Base-by-base conservation (phyloP, 2,329 filamentous ascomycete species). In the Kalaharituber pfeilii region DNA sequence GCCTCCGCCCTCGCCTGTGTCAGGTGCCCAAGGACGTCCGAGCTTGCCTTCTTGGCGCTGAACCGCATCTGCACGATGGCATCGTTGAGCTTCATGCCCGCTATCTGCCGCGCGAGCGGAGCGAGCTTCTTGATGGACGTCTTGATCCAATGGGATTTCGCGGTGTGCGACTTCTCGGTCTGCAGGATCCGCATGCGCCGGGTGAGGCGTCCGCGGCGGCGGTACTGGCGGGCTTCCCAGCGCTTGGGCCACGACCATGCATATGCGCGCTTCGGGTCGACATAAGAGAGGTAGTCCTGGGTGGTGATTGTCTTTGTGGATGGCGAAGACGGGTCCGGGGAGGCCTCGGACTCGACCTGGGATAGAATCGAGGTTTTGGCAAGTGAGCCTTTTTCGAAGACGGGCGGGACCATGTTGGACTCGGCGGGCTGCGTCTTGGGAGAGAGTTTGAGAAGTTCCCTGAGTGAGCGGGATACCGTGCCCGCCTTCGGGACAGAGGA, bases 31-130 rank as follows among this genome's bases (percentile, higher is more conserved):
- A 77, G 72, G 26, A 96, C 79, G 65, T 94, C 86, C 61, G 78
- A 73, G 5, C 89, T 85, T 59, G 83, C 84, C 72, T 87, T 89
- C 78, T 98, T 98, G 73, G 86, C 86, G 68, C 82, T 89, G 72
- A 89, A 96, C 54, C 82, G 79, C 86, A 98, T 94, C 74, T 98
- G 91, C 53, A 84, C 71, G 61, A 96, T 85, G 13, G 91, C 91
- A 30, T 98, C 88, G 55, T 93, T 86, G 57, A 98, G 74, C n/a
- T 82, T 81, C 76, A 95, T 96, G 61, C 91, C 91, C 1, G 80
- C 76, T 65, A 98, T 91, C 71, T 96, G 91, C 53, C 83, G 79
- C 24, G 89, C 81, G 50, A 98, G 72, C 63, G 84, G 82, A 52
- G 82, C 81, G 53, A 98, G 75, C 73, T 98, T 98, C 79, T 98